A percentile compares a stretch with the other conserved stretches of the same genome.
Evolutionary conservation across 2,329 filamentous ascomycete species (phyloP).

Genomic region (Arthrobotrys iridis): DNA sequence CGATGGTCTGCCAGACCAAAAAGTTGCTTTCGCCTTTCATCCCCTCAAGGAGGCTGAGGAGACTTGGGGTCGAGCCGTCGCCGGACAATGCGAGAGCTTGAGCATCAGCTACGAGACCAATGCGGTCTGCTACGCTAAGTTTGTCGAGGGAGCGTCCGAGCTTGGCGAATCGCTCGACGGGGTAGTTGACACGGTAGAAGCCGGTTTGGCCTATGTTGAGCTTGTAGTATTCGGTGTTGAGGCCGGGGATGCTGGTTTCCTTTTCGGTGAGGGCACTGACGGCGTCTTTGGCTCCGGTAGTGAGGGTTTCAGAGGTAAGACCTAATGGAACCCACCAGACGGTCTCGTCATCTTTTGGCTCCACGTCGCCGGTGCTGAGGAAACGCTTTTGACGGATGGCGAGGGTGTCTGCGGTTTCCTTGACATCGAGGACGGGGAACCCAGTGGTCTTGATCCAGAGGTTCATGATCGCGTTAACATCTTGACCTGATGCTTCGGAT

Average conservation of each 20-base stretch:
- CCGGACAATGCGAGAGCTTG: slow-evolving; percentile 89
- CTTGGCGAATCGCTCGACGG: slow-evolving; percentile 80
- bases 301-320: slow-evolving; percentile 77
- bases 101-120: slow-evolving; percentile 88
- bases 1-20: slow-evolving; percentile 87
- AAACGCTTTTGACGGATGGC: slow-evolving; percentile 86
- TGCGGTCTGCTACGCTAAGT: slow-evolving; percentile 87
- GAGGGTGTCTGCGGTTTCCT: slow-evolving; percentile 84
- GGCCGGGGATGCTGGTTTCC: slow-evolving; percentile 77
- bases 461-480: slow-evolving; percentile 87
- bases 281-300: slow-evolving; percentile 63
- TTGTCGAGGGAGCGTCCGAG: slow-evolving; percentile 79
- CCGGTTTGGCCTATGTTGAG: slow-evolving; percentile 89
- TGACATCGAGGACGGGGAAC: slow-evolving; percentile 86
- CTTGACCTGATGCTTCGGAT: slow-evolving; percentile 84
- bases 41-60: slow-evolving; percentile 85
- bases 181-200: slow-evolving; percentile 93
- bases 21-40: slow-evolving; percentile 84
- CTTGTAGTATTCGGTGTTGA: slow-evolving; percentile 88
- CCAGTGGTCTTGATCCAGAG: slow-evolving; percentile 96
- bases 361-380: slow-evolving; percentile 88
- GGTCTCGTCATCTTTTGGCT: slow-evolving; percentile 88
- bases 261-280: slow-evolving; percentile 78
- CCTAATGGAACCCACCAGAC: slow-evolving; percentile 95
- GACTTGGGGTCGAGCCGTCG: slow-evolving; percentile 79